phyloP scores from a whole-genome alignment of 2,329 filamentous ascomycete genomes.

The Verticillium longisporum region DNA sequence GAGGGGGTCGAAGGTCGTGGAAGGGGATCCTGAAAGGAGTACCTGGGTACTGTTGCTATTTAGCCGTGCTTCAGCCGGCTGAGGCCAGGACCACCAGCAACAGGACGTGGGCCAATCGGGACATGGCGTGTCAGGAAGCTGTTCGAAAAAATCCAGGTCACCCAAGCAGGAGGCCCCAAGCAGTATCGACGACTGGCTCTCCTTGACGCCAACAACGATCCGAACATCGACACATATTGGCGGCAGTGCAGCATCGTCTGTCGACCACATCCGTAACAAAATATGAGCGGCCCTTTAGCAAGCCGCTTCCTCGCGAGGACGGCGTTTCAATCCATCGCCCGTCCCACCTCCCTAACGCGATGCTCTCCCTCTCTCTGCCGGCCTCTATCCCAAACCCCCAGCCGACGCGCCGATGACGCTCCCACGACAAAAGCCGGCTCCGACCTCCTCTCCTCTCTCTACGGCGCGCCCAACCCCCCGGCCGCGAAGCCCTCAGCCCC shows the following conservation, averaged over 20 bases:
- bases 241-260: background rate
- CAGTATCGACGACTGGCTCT: background rate
- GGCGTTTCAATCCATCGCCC: constrained; percentile 20
- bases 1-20: background rate
- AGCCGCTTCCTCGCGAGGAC: constrained; percentile 35
- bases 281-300: constrained; percentile 36
- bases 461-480: constrained; percentile 4
- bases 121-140: background rate
- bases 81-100: background rate
- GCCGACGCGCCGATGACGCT: constrained; percentile 15
- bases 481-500: background rate
- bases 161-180: background rate
- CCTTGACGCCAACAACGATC: background rate
- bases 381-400: constrained; percentile 30
- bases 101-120: background rate
- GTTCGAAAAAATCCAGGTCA: background rate
- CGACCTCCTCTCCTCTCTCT: constrained; percentile 13
- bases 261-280: background rate
- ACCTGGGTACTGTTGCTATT: background rate
- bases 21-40: background rate
- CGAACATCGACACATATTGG: background rate
- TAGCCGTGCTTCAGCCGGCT: background rate
- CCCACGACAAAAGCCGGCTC: constrained; percentile 7
- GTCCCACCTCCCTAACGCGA: constrained; percentile 10
- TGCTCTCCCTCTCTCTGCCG: constrained; percentile 18